Percentiles rank a stretch among this genome's conserved stretches.
phyloP scores from a whole-genome alignment of 208 protist genomes.

The Leishmania martiniquensis region DNA sequence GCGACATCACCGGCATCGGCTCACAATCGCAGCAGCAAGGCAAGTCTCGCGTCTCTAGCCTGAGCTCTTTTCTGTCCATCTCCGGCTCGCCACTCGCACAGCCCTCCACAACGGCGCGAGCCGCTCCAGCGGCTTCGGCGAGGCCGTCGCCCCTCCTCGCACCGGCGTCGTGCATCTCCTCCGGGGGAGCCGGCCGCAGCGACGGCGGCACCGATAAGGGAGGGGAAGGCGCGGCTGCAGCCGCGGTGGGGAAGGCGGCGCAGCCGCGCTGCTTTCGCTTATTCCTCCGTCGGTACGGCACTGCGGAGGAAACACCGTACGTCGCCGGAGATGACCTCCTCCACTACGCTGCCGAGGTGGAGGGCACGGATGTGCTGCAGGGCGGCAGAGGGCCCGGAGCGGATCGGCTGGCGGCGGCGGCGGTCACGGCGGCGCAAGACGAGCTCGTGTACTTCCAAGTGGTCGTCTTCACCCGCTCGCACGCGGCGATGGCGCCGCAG shows the following conservation, averaged over 20 bases:
- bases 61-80: neutral
- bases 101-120: neutral
- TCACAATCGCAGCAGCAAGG: neutral
- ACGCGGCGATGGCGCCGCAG: constrained; percentile 54
- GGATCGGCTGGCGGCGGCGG: neutral
- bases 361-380: constrained; percentile 40
- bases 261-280: constrained; percentile 40
- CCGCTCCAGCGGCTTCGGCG: constrained; percentile 1
- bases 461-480: constrained; percentile 69
- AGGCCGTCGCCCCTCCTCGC: constrained; percentile 23
- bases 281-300: constrained; percentile 44
- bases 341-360: constrained; percentile 58
- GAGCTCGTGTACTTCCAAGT: constrained; percentile 55
- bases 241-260: too few species aligned
- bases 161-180: constrained; percentile 5
- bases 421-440: neutral
- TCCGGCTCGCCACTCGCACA: neutral
- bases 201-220: neutral
- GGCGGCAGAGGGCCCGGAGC: neutral
- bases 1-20: neutral
- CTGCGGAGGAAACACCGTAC: constrained; percentile 33
- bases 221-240: neutral
- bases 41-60: constrained; percentile 3
- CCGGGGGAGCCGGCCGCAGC: neutral
- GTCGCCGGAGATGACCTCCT: constrained; percentile 45